Percentiles rank a stretch among this genome's conserved stretches.
These are phyloP conservation scores for Solanum hybrid DNA, from an alignment of 305 asterid species.

Conservation along the genomic window DNA sequence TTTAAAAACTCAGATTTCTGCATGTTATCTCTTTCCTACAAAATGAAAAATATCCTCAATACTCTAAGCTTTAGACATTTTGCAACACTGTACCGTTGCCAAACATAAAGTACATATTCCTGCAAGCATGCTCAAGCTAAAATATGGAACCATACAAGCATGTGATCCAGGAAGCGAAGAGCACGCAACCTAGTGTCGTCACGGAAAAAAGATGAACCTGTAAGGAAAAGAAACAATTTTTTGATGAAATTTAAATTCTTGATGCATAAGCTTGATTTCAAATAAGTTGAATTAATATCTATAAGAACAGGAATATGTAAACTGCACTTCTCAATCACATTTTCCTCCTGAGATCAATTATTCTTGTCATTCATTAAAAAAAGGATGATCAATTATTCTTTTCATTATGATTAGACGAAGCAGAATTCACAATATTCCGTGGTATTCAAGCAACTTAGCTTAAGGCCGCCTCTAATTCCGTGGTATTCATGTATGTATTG, in stretches of 20 bases:
- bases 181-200: slow-evolving; percentile 98
- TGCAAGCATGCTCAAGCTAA: slow-evolving; percentile 1
- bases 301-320: neutral
- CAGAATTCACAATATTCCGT: neutral
- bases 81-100: slow-evolving; percentile 11
- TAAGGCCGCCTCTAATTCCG: neutral
- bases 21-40: slow-evolving; percentile 98
- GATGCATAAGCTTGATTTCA: neutral
- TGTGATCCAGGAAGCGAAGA: slow-evolving; percentile 96
- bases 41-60: slow-evolving; percentile 18
- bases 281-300: neutral
- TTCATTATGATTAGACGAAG: neutral
- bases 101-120: slow-evolving; percentile 13
- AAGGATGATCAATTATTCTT: neutral
- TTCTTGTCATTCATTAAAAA: neutral
- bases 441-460: neutral
- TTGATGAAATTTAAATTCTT: neutral
- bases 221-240: slow-evolving; percentile 9
- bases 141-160: slow-evolving; percentile 51
- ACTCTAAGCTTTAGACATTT: neutral
- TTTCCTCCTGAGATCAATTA: neutral
- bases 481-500: neutral
- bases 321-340: slow-evolving; percentile 1
- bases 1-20: slow-evolving; percentile 92
- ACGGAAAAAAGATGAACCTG: slow-evolving; percentile 94